Conservation (phyloP, 257 asterid genomes). For the Ballota nigra region DNA sequence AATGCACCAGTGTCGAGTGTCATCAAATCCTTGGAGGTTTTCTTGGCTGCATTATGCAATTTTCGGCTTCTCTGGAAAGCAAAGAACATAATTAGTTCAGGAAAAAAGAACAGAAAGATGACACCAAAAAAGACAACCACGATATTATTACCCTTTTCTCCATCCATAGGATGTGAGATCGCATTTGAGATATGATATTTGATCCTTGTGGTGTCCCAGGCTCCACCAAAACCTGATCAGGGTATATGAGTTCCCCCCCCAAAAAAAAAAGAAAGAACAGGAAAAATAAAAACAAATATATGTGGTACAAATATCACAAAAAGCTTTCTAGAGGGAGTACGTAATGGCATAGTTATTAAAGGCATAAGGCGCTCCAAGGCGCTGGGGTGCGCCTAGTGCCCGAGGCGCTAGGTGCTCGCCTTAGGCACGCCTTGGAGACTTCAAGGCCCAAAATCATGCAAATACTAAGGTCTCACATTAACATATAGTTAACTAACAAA, state of each 20-base stretch:
- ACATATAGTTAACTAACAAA: no score
- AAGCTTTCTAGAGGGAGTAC: neutral
- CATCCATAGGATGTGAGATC: constrained; percentile 96
- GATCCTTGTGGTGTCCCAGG: constrained; percentile 99
- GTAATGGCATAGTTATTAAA: neutral
- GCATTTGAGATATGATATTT: constrained; percentile 83
- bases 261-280: neutral
- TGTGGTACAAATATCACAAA: neutral
- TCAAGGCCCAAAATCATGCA: no score
- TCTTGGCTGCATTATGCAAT: constrained; percentile 43
- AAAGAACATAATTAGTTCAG: constrained; percentile 27
- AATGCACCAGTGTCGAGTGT: constrained; percentile 74
- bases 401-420: no score
- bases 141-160: constrained; percentile 69
- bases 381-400: no score
- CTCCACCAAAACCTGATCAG: constrained; percentile 76
- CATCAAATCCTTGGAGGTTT: constrained; percentile 52
- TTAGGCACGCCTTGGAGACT: no score
- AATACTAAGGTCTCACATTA: no score
- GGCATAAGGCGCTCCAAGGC: no score
- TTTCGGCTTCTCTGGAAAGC: constrained; percentile 64
- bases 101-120: constrained; percentile 5
- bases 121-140: constrained; percentile 15
- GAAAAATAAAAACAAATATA: neutral
- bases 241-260: neutral